Base-by-base conservation (phyloP, 1,284 basidiomycete genomes). In the Microbotryum violaceum region DNA sequence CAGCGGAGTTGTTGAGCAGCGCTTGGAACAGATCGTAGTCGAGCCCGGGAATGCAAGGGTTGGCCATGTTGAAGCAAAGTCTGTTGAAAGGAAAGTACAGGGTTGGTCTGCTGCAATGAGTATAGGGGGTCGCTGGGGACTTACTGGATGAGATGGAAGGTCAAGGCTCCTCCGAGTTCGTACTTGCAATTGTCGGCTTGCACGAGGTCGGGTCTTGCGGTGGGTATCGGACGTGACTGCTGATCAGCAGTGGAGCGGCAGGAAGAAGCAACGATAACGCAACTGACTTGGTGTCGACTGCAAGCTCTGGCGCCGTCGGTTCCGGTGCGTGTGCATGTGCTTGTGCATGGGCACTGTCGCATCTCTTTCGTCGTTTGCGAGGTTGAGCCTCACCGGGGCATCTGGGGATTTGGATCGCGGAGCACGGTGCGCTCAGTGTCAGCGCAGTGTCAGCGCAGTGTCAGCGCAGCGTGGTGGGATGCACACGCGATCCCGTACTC, bases 371-470 rank as follows among this genome's bases (percentile, higher is more conserved):
- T 5, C 60, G 53, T 37, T 65, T 65, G 25, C 61, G 58, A 7
- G 60, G 54, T 33, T 56, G 48, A 1, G 64, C 54, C 23, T 65
- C 60, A 8, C 64, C 64, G 3, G 64, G 57, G 45, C 64, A 65
- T 29, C 64, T 65, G 48, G 23, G 37, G 12, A 16, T 37, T 16
- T 16, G 14, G 14, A 18, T 4, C 14, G 37, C 14, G 4, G 12
- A 5, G 9, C 12, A 42, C 9, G 37, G 37, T 42, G 3, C 16
- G 37, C 37, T 16, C 37, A 42, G 37, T 42, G 12, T 5, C 37
- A 42, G 37, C 16, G 16, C 37, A 42, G 37, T 6, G 37, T 12
- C n/a, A n/a, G n/a, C n/a, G n/a, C 37, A 42, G 37, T 42, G 12
- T 5, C 37, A 42, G 37, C 16, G 16, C 37, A 42, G 37, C 16